Evolutionary conservation across 108 stramenopile genomes (phyloP).

Genomic region (Pseudonitzschia delicatissima): DNA sequence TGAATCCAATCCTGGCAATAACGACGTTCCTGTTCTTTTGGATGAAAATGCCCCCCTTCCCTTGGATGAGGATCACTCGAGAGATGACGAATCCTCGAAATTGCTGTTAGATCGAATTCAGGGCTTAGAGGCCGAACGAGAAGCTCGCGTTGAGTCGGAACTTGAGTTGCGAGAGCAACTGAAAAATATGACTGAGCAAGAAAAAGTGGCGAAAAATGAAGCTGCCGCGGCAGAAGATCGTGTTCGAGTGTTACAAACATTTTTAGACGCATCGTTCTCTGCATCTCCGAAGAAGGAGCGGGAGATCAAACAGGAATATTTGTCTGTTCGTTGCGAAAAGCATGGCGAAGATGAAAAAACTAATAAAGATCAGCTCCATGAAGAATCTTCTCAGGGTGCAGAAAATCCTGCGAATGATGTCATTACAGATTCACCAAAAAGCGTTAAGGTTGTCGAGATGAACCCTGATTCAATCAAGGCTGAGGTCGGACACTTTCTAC

Average conservation of each 20-base stretch:
- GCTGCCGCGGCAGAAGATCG: not conserved
- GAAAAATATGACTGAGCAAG: not conserved
- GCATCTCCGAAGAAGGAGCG: not conserved
- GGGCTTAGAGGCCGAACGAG: not conserved
- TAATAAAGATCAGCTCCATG: too few species aligned
- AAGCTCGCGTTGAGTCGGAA: not conserved
- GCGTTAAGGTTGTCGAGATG: too few species aligned
- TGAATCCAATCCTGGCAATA: not conserved
- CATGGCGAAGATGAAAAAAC: not conserved
- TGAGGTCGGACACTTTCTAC: not conserved
- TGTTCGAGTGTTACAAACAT: slow-evolving; percentile 1
- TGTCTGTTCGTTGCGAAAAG: not conserved
- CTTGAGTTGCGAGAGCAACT: not conserved
- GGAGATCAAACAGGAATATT: not conserved
- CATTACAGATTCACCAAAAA: not conserved
- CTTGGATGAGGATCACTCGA: too few species aligned
- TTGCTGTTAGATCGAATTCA: not conserved
- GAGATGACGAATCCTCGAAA: not conserved
- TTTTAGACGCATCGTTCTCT: not conserved
- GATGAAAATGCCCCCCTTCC: not conserved
- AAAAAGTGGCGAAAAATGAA: not conserved
- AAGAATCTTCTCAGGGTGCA: too few species aligned
- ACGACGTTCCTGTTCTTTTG: not conserved
- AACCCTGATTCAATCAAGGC: too few species aligned
- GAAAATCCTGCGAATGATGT: not conserved